Base-by-base conservation (phyloP, 345 rosid species). In the Microcos paniculata region DNA sequence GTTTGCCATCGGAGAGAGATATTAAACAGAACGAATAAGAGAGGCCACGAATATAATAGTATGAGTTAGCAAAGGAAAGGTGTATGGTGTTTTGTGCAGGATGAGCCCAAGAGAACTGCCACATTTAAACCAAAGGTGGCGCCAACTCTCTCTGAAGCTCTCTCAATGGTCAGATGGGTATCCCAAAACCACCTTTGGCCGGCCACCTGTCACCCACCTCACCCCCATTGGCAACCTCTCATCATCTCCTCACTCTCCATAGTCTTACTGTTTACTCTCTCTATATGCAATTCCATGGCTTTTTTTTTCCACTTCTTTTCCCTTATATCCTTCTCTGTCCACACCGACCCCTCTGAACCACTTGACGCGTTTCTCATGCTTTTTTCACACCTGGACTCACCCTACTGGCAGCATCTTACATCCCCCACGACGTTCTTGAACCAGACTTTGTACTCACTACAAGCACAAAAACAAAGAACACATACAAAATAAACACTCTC, bases 91-190 rank as follows among this genome's bases (percentile, higher is more conserved):
- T 70, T n/a, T 31, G 43, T 69, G 70, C 43, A 42, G 71, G 43
- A 77, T 81, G 70, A 68, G 80, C 59, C 73, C 45, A 40, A 71
- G 59, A 18, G 38, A 28, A 19, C 18, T 38, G 56, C 64, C 72
- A 67, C 68, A 84, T 79, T 81, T 79, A 81, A 81, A 71, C 45
- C 81, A 77, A 71, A 77, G 87, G 62, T 79, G 80, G 85, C 81
- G 87, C 80, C 85, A 77, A 66, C 77, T 75, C 62, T 52, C 15
- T 38, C 30, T 70, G 45, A 11, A 58, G 73, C 79, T 72, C 45
- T 24, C 30, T 49, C 58, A 85, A 40, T 78, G 84, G 85, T 75
- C 88, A 75, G 73, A 70, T 82, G 81, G 58, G 79, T 38, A 80
- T 77, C 82, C 82, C 84, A 23, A 80, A 82, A 76, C 82, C 81